Base-by-base conservation (phyloP, 177 flowering plant species). In the Tripterygium wilfordii region DNA sequence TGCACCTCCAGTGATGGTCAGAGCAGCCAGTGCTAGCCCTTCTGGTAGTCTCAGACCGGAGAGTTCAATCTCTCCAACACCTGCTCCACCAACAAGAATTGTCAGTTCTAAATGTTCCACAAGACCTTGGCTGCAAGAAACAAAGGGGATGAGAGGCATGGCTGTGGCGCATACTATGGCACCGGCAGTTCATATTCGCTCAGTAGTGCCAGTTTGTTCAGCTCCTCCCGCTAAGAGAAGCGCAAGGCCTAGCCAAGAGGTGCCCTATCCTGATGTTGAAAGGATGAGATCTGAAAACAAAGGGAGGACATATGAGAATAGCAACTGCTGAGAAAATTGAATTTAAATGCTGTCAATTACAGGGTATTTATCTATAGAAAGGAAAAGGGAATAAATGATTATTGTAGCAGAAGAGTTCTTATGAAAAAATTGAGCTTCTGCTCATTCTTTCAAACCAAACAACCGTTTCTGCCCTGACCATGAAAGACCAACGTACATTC, bases 111-210 rank as follows among this genome's bases (percentile, higher is more conserved):
- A 43, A 25, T 40, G 27, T 47, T 47, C 55, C 24, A 24, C 37
- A 8, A 60, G 61, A 40, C 54, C 58, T 17, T 42, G 54, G 29
- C 25, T 20, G 8, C 41, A 18, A 38, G 54, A 38, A n/a, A 28
- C 14, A 23, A 39, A 17, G 41, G 18, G 37, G 26, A 9, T 0
- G 18, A 55, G 53, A 29, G 42, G 53, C 21, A 32, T 15, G 30
- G 48, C 55, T 40, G 23, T 65, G 15, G 36, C 16, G 38, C 53
- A 30, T 43, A 43, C 42, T 36, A 59, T 62, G 66, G 79, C 79
- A 12, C 76, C 79, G 4, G 61, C 76, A 5, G 79, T 74, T 53
- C 68, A 70, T 22, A 65, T 74, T 30, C 62, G 75, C 19, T 70
- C 75, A 4, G 65, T 70, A 37, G 49, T 67, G 24, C 79, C 79